These are phyloP conservation scores for Cornus controversa DNA, from an alignment of 148 eudicot species.

Conservation along the genomic window DNA sequence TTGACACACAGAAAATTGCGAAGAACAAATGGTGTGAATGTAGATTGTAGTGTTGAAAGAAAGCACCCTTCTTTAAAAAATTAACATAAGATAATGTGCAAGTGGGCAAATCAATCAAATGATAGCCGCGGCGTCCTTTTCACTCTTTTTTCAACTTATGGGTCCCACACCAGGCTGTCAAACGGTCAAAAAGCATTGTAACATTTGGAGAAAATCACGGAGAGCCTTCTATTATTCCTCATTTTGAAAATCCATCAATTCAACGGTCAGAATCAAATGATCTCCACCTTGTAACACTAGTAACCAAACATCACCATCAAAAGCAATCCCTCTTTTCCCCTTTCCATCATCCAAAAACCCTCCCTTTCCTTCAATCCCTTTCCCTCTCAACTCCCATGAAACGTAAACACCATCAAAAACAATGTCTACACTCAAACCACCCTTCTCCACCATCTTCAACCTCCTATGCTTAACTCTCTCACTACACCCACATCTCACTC, in stretches of 20 bases:
- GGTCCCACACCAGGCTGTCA: slow-evolving; percentile 4
- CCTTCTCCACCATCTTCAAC: too few relatives aligned
- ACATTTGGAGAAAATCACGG: slow-evolving; percentile 8
- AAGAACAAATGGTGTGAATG: too few relatives aligned
- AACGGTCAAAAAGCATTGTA: slow-evolving; percentile 10
- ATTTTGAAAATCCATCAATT: not conserved
- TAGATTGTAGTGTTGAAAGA: too few relatives aligned
- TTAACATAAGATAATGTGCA: too few relatives aligned
- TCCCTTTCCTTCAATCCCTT: not conserved
- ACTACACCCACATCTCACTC: slow-evolving; percentile 10
- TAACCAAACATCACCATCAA: not conserved
- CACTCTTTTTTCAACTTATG: not conserved
- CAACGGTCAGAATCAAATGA: not conserved
- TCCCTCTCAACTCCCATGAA: not conserved
- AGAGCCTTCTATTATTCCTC: not conserved
- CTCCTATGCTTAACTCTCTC: slow-evolving; percentile 7
- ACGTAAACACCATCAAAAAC: not conserved
- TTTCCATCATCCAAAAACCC: not conserved
- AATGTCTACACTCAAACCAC: slow-evolving; percentile 2
- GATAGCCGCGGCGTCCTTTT: not conserved
- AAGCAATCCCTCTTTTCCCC: not conserved
- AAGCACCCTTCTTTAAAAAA: too few relatives aligned
- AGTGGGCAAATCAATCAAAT: too few relatives aligned
- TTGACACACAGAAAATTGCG: too few relatives aligned
- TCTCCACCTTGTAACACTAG: not conserved